Base-by-base conservation (phyloP, 2,329 filamentous ascomycete genomes). In the Alternaria consortialis region DNA sequence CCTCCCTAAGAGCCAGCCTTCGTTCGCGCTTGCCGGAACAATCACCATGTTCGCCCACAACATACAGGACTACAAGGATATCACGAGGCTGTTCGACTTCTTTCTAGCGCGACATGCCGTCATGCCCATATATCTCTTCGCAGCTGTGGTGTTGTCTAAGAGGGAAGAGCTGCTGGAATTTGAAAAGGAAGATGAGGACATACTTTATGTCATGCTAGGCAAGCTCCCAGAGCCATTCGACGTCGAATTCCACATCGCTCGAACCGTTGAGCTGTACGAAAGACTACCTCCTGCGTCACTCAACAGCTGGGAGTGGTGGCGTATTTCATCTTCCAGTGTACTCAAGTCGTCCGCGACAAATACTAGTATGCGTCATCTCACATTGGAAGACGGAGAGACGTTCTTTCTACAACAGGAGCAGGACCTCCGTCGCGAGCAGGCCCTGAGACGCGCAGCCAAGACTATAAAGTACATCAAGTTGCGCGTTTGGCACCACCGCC, bases 11-110 rank as follows among this genome's bases (percentile, higher is more conserved):
- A 91, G 90, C 15, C 88, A 94, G 74, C 94, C 95, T 1, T 97
- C 94, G 78, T 99, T 97, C 78, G 95, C 95, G 5, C 84, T 99
- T 5, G 89, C 92, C n/a, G 93, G 93, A 48, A 97, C 93, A 0
- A 85, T 99, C 43, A 99, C 96, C 34, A 89, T 99, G 83, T 99
- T 97, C 78, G 93, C 95, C 17, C 95, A 99, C 80, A 94, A 98
- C 77, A 93, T 99, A 63, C 90, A 95, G 78, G 89, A 90, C 42
- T 97, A 97, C 76, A 87, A 87, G 64, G 91, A 94, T 68, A 98
- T 99, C 73, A 88, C 93, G 34, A 88, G 95, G 25, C 83, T 99
- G 1, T 99, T 97, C 77, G 95, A 99, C 80, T 94, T 94, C 56
- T 86, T 99, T 48, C 84, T 99, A 5, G 92, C 94, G 3, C 88